Conservation (phyloP, 1,139 yeast species). For the Lodderomyces elongisporus region DNA sequence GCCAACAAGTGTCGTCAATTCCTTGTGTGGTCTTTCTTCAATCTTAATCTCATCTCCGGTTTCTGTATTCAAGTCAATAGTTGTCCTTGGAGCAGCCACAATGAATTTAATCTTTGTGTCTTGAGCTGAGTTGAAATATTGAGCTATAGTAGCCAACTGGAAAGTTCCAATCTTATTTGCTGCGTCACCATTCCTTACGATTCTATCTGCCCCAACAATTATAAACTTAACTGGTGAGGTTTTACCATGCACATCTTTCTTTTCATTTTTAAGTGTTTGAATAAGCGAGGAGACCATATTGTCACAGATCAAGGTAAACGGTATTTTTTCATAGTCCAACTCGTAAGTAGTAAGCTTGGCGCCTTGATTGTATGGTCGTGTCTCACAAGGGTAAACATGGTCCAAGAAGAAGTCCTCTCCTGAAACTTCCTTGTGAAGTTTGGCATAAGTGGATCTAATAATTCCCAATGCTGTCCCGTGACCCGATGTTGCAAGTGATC, state of each 20-base stretch:
- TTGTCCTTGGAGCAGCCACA: slow-evolving; percentile 93
- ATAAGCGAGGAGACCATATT: slow-evolving; percentile 85
- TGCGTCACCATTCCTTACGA: slow-evolving; percentile 87
- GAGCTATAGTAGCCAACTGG: slow-evolving; percentile 71
- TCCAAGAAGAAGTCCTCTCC: slow-evolving; percentile 42
- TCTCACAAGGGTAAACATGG: slow-evolving; percentile 84
- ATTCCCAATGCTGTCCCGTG: slow-evolving; percentile 96
- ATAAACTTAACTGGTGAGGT: slow-evolving; percentile 70
- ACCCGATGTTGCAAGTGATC: slow-evolving; percentile 93
- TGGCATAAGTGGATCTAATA: slow-evolving; percentile 61
- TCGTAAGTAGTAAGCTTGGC: slow-evolving; percentile 91
- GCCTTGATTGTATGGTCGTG: slow-evolving; percentile 96
- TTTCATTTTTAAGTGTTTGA: slow-evolving; percentile 19
- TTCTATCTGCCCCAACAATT: slow-evolving; percentile 98
- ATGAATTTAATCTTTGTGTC: slow-evolving; percentile 63
- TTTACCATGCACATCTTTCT: slow-evolving; percentile 15
- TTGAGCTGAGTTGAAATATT: slow-evolving; percentile 35
- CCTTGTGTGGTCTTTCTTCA: slow-evolving; percentile 81
- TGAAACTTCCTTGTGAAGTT: slow-evolving; percentile 24
- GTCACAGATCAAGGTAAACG: slow-evolving; percentile 85
- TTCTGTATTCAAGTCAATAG: slow-evolving; percentile 66
- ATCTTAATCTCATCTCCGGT: slow-evolving; percentile 73
- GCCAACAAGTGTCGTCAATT: slow-evolving; percentile 74
- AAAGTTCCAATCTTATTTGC: slow-evolving; percentile 97
- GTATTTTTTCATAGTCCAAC: slow-evolving; percentile 76